Evolutionary conservation across 2,329 filamentous ascomycete genomes (phyloP).

Genomic region (Cladosporium halotolerans): DNA sequence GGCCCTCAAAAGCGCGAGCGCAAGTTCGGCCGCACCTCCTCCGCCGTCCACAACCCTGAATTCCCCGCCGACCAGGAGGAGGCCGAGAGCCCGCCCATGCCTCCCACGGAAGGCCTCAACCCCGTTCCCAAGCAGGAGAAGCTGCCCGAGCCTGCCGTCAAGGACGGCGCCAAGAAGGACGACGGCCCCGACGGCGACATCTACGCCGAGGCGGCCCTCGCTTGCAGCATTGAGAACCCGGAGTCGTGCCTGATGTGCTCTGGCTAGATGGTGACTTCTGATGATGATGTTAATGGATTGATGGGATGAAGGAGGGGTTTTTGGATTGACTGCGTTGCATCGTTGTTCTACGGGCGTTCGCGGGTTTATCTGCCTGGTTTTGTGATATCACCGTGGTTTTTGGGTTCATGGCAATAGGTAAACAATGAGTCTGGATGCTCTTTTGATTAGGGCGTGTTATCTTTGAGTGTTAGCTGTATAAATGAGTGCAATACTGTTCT

Average conservation of each 20-base stretch:
- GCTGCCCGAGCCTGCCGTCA: conserved; percentile 51
- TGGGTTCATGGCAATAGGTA: background rate
- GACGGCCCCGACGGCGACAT: conserved; percentile 83
- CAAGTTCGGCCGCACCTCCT: conserved; percentile 26
- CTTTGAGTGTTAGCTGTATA: too few species aligned
- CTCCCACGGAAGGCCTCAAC: conserved; percentile 62
- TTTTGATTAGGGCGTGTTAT: too few species aligned
- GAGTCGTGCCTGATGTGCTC: conserved; percentile 97
- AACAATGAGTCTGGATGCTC: background rate
- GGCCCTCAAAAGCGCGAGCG: conserved; percentile 45
- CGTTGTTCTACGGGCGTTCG: background rate
- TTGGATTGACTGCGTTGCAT: background rate
- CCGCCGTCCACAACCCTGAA: conserved; percentile 54
- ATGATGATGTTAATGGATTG: conserved; percentile 5
- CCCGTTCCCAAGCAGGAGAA: conserved; percentile 58
- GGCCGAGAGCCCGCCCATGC: conserved; percentile 70
- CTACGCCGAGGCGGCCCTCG: conserved; percentile 84
- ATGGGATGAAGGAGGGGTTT: background rate
- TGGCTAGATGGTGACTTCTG: conserved; percentile 49
- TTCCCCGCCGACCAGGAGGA: conserved; percentile 75
- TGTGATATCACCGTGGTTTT: conserved; percentile 8
- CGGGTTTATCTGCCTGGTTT: background rate
- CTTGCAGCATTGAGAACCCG: conserved; percentile 95
- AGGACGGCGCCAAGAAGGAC: conserved; percentile 58
- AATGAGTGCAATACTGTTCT: too few species aligned